Conservation (phyloP, 192 early-diverging fungal species). For the Rhizophlyctis rosea region DNA sequence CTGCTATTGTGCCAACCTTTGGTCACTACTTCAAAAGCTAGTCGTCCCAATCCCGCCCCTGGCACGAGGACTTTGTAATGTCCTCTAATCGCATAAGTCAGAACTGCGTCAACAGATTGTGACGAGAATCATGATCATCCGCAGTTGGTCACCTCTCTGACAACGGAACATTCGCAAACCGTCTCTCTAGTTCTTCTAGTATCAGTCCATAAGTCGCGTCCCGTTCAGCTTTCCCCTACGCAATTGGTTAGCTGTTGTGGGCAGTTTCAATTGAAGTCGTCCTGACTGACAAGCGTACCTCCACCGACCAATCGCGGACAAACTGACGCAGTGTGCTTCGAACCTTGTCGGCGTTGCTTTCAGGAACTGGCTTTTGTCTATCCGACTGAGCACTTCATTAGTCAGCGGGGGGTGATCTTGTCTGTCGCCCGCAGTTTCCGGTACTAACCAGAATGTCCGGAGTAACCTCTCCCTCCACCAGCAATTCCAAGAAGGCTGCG, state of each 20-base stretch:
- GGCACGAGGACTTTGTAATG: slow-evolving; percentile 77
- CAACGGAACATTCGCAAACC: slow-evolving; percentile 49
- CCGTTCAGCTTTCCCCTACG: slow-evolving; percentile 69
- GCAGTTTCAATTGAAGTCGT: not conserved
- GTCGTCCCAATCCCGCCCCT: slow-evolving; percentile 92
- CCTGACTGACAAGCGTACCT: slow-evolving; percentile 45
- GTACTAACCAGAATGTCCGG: not conserved
- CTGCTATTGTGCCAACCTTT: slow-evolving; percentile 37
- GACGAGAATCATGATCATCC: not conserved
- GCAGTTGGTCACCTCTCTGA: slow-evolving; percentile 42
- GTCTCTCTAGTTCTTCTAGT: slow-evolving; percentile 62
- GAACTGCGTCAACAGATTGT: slow-evolving; percentile 19
- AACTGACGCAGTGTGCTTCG: slow-evolving; percentile 88
- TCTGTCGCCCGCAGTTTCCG: not conserved
- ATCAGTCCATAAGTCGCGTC: slow-evolving; percentile 77
- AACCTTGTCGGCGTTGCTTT: slow-evolving; percentile 85
- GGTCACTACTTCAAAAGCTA: slow-evolving; percentile 88
- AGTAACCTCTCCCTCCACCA: slow-evolving; percentile 19
- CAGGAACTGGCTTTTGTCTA: slow-evolving; percentile 41
- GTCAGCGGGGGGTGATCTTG: not conserved
- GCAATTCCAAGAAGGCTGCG: slow-evolving; percentile 15
- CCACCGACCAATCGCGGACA: slow-evolving; percentile 90
- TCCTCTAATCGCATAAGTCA: slow-evolving; percentile 45
- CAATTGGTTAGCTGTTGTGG: not conserved
- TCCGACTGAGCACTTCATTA: not conserved